Base-by-base conservation (phyloP, 139 green algal species). In the Asterochloris erici region DNA sequence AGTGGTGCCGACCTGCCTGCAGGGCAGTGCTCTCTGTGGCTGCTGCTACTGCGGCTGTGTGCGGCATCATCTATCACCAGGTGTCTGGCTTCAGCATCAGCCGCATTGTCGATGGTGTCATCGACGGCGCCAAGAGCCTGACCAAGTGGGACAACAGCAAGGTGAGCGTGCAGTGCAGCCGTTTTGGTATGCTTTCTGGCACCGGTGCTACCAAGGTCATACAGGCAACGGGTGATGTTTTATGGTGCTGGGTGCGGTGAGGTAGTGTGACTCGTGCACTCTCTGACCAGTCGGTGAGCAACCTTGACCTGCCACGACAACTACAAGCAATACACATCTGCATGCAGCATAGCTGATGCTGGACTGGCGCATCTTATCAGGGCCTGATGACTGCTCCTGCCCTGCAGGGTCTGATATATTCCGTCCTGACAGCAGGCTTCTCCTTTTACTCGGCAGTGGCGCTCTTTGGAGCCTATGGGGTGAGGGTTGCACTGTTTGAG, bases 11-110 rank as follows among this genome's bases (percentile, higher is more conserved):
- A n/a, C n/a, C n/a, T n/a, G 64, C 16, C 16, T 70, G 64, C 64
- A 71, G 66, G 66, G 21, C 66, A 4, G 66, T 24, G 21, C 19
- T 21, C 17, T 21, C 66, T 24, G 17, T 71, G 66, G 66, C 66
- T 24, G 61, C 60, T 23, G 21, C 24, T 10, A 80, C 76, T 60
- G 76, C 76, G 16, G n/a, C 68, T 54, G 61, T 80, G 23, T 61
- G 54, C 54, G 76, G 76, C 38, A 62, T 62, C 23, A 62, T 80
- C 9, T 80, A 80, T 54, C 68, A 13, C n/a, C 76, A 80, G 21
- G 47, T n/a, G 60, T 80, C 76, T 26, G 76, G 76, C 54, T 26
- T 29, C 61, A n/a, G n/a, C 54, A 70, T 80, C 76, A 80, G 68
- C n/a, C 19, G 68, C 60, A 69, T 80, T 29, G 23, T 24, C 11